Evolutionary conservation across 805 yeast genomes (phyloP), one percentile per base, ranked within the genome.

Genomic region (Metschnikowia arizonensis): DNA sequence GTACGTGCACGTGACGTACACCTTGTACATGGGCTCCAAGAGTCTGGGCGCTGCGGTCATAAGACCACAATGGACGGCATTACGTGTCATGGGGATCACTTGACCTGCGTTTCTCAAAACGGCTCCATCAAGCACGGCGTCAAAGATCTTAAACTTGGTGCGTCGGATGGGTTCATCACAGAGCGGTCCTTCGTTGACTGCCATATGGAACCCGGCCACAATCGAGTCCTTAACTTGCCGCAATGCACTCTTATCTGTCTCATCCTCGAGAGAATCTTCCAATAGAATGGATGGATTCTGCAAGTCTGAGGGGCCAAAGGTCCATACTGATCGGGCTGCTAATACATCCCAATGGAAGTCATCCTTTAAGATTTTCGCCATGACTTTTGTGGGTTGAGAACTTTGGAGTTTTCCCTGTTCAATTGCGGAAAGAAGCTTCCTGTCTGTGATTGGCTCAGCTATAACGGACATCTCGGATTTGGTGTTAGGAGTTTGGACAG

Each of bases 151-250:
- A 63, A 93, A 88, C 50, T 78, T 81, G 5, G 83, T 79, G 44
- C 82, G 77, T 43, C 86, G 67, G 5, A 93, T 72, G 0, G 86
- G 83, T 59, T 88, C 97, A 49, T 85, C 96, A 50, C 95, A 81
- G n/a, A 93, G 68, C 0, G 99, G 99, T 0, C 99, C 99, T 56
- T 87, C 96, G 45, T 79, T 72, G 0, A 78, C 72, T 2, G 85
- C 83, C 93, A 96, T 86, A 55, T 77, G 75, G 65, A 91, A 93
- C 0, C 98, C 99, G 53, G 82, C 83, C 2, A 69, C 65, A 1
- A 90, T 74, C 2, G 79, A 69, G 5, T 77, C 81, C 49, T 78
- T 82, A 24, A 77, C 69, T 0, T 65, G 42, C 1, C 55, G 47
- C 28, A 85, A 55, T 9, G 65, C 43, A 21, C 65, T 64, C 57